phyloP scores from a whole-genome alignment of 1,139 yeast genomes.

The Zygotorulaspora mrakii region DNA sequence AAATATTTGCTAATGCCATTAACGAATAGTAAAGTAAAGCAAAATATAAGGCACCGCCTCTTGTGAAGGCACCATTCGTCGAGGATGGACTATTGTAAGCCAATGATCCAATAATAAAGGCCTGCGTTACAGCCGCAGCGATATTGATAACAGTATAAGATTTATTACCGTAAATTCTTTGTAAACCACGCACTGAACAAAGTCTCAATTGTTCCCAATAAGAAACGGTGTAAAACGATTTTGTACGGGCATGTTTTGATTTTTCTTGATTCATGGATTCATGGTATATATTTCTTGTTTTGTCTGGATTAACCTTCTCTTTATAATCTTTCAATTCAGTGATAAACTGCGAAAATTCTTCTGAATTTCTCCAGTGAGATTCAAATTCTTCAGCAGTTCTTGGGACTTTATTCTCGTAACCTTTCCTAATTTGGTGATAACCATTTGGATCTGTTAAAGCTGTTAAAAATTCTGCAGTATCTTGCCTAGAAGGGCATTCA shows the following conservation, averaged over 20 bases:
- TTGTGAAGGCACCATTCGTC: slow-evolving; percentile 51
- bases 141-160: slow-evolving; percentile 47
- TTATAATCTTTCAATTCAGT: slow-evolving; percentile 48
- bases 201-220: slow-evolving; percentile 47
- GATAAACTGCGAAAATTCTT: slow-evolving; percentile 43
- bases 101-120: slow-evolving; percentile 47
- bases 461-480: slow-evolving; percentile 57
- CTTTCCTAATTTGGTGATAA: slow-evolving; percentile 39
- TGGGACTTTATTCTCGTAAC: slow-evolving; percentile 62
- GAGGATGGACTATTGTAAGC: slow-evolving; percentile 44
- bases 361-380: slow-evolving; percentile 58
- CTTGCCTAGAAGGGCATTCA: slow-evolving; percentile 52
- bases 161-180: slow-evolving; percentile 49
- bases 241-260: slow-evolving; percentile 39
- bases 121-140: slow-evolving; percentile 47
- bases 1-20: slow-evolving; percentile 53
- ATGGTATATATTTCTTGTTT: slow-evolving; percentile 40
- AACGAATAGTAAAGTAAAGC: slow-evolving; percentile 51
- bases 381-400: slow-evolving; percentile 67
- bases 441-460: slow-evolving; percentile 49
- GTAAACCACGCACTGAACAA: slow-evolving; percentile 48
- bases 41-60: slow-evolving; percentile 57
- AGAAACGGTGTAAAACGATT: slow-evolving; percentile 47
- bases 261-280: slow-evolving; percentile 44
- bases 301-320: slow-evolving; percentile 39